These are phyloP conservation scores for Avena eriantha DNA, from an alignment of 176 grass and related monocot genomes.

Conservation along the genomic window DNA sequence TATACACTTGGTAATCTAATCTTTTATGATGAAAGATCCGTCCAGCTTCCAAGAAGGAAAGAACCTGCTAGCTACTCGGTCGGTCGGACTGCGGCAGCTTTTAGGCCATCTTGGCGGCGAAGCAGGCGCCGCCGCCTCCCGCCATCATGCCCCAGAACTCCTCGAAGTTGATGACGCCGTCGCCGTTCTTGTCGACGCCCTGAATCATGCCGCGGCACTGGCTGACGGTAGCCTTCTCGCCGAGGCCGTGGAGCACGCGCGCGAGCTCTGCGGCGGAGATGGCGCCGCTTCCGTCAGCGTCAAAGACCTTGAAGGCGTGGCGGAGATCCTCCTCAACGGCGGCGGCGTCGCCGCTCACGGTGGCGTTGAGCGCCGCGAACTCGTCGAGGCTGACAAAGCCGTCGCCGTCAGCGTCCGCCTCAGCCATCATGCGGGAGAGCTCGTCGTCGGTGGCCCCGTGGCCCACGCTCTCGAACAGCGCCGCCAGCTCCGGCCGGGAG, in stretches of 20 bases:
- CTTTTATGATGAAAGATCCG: no score
- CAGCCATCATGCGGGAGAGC: constrained; percentile 80
- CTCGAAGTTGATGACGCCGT: no score
- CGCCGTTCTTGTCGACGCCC: no score
- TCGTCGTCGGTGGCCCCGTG: constrained; percentile 72
- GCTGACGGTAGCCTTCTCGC: constrained; percentile 51
- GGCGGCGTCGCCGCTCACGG: constrained; percentile 31
- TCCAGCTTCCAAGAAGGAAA: no score
- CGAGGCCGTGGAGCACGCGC: constrained; percentile 71
- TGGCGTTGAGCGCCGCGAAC: constrained; percentile 74
- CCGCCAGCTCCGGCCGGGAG: constrained; percentile 73
- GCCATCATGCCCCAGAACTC: no score
- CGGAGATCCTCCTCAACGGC: constrained; percentile 78
- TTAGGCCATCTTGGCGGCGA: no score
- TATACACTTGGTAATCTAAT: no score
- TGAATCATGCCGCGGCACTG: no score
- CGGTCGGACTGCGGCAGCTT: no score
- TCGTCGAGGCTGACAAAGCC: constrained; percentile 89
- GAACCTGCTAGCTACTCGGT: no score
- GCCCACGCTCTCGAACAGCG: constrained; percentile 74
- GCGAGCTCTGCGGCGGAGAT: not conserved
- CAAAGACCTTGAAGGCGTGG: constrained; percentile 84
- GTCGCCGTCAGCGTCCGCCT: constrained; percentile 89
- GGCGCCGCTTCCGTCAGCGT: constrained; percentile 44
- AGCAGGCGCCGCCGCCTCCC: no score